Base-by-base conservation (phyloP, 257 asterid species). In the Solanum dulcamara region DNA sequence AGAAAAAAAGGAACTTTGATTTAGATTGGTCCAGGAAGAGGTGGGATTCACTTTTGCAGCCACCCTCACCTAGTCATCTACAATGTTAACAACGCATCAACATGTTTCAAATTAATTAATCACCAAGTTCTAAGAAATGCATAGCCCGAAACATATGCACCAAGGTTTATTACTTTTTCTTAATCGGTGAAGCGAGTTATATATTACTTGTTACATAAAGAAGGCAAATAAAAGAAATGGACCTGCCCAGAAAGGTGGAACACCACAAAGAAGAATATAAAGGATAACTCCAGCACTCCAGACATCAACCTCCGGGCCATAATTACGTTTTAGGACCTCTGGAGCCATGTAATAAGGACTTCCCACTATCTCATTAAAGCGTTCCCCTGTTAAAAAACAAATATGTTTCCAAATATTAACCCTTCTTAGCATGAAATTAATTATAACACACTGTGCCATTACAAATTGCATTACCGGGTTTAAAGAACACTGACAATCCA, bases 221-320 rank as follows among this genome's bases (percentile, higher is more conserved):
- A 83, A 75, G 84, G 12, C 2, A 40, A 50, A 88, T 40, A 33
- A 60, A 70, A 40, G 83, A 84, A 91, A 86, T 91, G 24, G 83
- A 93, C 97, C 97, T 90, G 97, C 95, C 97, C 97, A 93, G 82
- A 93, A 93, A 81, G 97, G 97, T 81, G 97, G 97, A 87, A 93
- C 94, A 44, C 97, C 97, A 33, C 97, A 93, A 50, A 93, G 94
- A 66, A 93, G 91, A 89, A 93, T 93, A 88, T 92, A 93, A 79
- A 92, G 95, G 86, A 92, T 91, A 67, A 92, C 93, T 48, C 97
- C 95, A 81, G 94, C 94, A 88, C 97, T 93, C 95, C 97, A 92
- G 53, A 92, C 85, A 20, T 92, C 97, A 66, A 93, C 89, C 86
- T 92, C 97, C 3, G 91, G 95, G 46, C 95, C 97, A 84, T 93